Conservation (phyloP, 2,329 filamentous ascomycete genomes). For the Colletotrichum euphorbiae region DNA sequence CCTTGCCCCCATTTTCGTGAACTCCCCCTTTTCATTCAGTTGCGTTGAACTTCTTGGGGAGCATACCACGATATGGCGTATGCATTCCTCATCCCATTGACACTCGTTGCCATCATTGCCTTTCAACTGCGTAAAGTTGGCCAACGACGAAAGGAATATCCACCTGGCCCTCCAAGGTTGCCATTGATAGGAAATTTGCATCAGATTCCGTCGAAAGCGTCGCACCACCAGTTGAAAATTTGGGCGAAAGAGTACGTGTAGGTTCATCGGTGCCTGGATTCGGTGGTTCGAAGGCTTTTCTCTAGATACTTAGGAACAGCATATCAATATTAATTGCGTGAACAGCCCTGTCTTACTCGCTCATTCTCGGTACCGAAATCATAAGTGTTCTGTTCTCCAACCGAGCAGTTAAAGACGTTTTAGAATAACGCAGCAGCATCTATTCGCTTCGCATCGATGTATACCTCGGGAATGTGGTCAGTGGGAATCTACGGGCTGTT, state of each 20-base stretch:
- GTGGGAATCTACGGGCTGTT: constrained; percentile 14
- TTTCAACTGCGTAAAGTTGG: constrained; percentile 18
- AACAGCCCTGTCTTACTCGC: constrained; percentile 60
- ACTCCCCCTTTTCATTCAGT: neutral
- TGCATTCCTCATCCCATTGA: neutral
- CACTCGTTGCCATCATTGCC: neutral
- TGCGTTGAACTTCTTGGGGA: neutral
- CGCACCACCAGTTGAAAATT: constrained; percentile 60
- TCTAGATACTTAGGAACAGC: too few relatives aligned
- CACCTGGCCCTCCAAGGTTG: constrained; percentile 63
- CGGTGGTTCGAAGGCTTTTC: too few relatives aligned
- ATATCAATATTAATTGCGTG: neutral
- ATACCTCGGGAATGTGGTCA: constrained; percentile 21
- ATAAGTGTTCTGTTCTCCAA: constrained; percentile 61
- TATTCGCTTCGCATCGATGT: constrained; percentile 58
- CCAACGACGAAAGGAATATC: constrained; percentile 44
- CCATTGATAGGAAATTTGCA: constrained; percentile 65
- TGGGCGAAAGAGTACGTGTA: constrained; percentile 62
- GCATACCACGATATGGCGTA: neutral
- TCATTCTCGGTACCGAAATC: constrained; percentile 61
- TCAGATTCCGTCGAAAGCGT: constrained; percentile 56
- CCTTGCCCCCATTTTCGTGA: neutral
- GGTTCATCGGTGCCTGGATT: too few relatives aligned
- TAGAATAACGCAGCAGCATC: constrained; percentile 61
- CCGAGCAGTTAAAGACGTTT: constrained; percentile 60